Evolutionary conservation across 768 basidiomycete genomes (phyloP).

Genomic region (Lentinus tigrinus): DNA sequence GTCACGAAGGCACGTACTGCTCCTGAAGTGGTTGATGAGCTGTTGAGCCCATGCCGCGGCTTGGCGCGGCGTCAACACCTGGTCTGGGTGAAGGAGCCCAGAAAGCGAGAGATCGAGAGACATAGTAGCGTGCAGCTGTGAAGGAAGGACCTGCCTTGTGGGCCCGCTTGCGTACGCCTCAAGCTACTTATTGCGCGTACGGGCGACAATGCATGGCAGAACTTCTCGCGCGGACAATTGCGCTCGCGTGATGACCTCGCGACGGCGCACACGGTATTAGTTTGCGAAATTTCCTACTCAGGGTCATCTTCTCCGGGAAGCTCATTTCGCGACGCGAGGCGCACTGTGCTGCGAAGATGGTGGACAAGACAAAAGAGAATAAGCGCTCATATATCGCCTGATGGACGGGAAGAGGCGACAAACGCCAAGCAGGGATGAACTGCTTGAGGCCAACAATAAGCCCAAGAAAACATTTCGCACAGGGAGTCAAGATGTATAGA

Average conservation of each 20-base stretch:
- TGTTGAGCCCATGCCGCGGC: slow-evolving; percentile 5
- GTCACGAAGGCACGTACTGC: not conserved
- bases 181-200: slow-evolving; percentile 8
- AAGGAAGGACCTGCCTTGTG: slow-evolving; percentile 16
- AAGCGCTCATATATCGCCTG: not conserved
- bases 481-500: not conserved
- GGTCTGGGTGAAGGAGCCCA: slow-evolving; percentile 1
- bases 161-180: not conserved
- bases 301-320: not conserved
- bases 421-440: not conserved
- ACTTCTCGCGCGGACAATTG: slow-evolving; percentile 11
- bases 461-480: not conserved
- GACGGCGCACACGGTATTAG: not conserved
- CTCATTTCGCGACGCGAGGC: not conserved
- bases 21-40: not conserved
- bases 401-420: not conserved
- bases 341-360: not conserved
- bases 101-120: not conserved
- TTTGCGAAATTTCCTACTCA: not conserved
- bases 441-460: not conserved
- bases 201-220: not conserved
- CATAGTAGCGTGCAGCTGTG: slow-evolving; percentile 2
- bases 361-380: not conserved
- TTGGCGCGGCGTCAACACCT: slow-evolving; percentile 10
- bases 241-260: slow-evolving; percentile 3